Evolutionary conservation across 2,329 filamentous ascomycete genomes (phyloP).

Genomic region (Diplocarpon mali): DNA sequence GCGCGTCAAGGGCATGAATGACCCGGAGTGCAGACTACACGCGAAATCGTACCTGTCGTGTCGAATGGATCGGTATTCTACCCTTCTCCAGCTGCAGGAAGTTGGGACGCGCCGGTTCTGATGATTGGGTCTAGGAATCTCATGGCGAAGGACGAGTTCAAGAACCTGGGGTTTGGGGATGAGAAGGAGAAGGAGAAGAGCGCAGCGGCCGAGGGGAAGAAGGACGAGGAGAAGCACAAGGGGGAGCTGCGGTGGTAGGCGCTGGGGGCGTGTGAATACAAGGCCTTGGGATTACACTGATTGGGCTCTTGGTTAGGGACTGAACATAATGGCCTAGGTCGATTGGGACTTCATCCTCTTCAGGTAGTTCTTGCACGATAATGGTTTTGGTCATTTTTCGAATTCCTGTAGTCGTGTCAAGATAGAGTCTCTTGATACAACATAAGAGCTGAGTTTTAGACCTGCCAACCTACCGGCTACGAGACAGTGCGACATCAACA

Average conservation of each 20-base stretch:
- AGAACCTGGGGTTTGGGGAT: slow-evolving; percentile 69
- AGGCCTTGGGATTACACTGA: too few species aligned
- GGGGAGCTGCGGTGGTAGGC: slow-evolving; percentile 22
- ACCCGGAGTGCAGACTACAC: slow-evolving; percentile 70
- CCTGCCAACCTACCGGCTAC: too few species aligned
- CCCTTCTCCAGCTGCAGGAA: background rate
- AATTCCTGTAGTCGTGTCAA: too few species aligned
- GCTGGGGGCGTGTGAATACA: background rate
- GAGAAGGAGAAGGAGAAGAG: slow-evolving; percentile 19
- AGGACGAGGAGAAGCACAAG: slow-evolving; percentile 19
- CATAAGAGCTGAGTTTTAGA: too few species aligned
- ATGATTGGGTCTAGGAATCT: slow-evolving; percentile 53
- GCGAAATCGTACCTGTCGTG: slow-evolving; percentile 85
- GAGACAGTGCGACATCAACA: too few species aligned
- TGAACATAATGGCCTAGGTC: too few species aligned
- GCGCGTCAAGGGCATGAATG: slow-evolving; percentile 71
- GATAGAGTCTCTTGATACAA: too few species aligned
- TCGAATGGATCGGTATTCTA: slow-evolving; percentile 79
- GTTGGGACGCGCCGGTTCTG: background rate
- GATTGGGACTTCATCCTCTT: too few species aligned
- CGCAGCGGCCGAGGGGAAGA: slow-evolving; percentile 15
- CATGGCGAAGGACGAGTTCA: slow-evolving; percentile 93
- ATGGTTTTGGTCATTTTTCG: too few species aligned
- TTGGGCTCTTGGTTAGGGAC: too few species aligned
- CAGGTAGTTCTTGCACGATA: too few species aligned